Evolutionary conservation across 306 rosid species (phyloP).

Genomic region (Psophocarpus tetragonolobus): DNA sequence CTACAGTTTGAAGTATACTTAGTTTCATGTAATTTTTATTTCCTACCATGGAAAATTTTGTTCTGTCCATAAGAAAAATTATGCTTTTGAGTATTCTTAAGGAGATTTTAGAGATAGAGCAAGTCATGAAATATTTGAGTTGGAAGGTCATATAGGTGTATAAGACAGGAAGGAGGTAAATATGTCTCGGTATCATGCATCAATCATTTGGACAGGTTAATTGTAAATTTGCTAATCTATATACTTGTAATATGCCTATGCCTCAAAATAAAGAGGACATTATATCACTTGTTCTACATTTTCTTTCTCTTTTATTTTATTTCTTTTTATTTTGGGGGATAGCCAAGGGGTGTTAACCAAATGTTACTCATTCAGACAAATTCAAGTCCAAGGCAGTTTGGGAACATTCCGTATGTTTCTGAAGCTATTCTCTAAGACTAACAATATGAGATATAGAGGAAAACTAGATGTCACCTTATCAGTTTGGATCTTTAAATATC

Average conservation of each 20-base stretch:
- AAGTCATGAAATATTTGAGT: background rate
- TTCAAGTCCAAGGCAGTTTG: background rate
- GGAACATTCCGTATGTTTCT: background rate
- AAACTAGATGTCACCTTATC: constrained; percentile 62
- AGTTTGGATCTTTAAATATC: constrained; percentile 61
- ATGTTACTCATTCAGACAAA: background rate
- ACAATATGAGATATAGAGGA: background rate
- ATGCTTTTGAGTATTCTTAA: background rate
- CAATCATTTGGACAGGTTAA: background rate
- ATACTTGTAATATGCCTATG: background rate
- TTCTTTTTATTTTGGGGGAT: too few relatives aligned
- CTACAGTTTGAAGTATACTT: background rate
- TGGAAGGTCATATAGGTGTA: background rate
- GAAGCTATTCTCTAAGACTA: constrained; percentile 18
- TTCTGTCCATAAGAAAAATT: constrained; percentile 1
- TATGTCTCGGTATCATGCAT: background rate
- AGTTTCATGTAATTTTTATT: background rate
- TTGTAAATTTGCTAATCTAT: background rate
- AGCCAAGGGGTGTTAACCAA: background rate
- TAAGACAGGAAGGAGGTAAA: background rate
- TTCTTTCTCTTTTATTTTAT: background rate
- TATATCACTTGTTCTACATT: background rate
- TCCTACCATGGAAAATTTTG: background rate
- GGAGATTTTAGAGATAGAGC: background rate
- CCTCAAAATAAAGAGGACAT: background rate